phyloP scores from a whole-genome alignment of 2,329 filamentous ascomycete species.

The Fusarium sp. region DNA sequence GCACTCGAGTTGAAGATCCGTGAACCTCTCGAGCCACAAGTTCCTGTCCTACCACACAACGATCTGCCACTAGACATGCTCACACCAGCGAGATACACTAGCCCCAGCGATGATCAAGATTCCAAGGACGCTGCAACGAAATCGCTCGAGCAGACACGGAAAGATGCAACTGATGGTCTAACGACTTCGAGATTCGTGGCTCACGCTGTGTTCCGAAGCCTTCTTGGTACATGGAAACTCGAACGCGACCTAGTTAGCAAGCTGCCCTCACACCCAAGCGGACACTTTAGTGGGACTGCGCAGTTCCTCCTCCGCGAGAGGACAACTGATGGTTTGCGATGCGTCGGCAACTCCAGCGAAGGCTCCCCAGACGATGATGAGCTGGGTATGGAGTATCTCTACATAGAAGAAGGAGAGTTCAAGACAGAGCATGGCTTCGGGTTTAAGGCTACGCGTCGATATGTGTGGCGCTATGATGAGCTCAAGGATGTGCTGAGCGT shows the following conservation, averaged over 20 bases:
- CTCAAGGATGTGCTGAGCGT: constrained; percentile 71
- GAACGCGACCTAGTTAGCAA: constrained; percentile 68
- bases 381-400: constrained; percentile 72
- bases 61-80: constrained; percentile 65
- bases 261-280: constrained; percentile 71
- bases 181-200: constrained; percentile 67
- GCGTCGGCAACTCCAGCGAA: constrained; percentile 41
- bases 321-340: constrained; percentile 65
- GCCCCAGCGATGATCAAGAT: constrained; percentile 54
- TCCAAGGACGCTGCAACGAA: constrained; percentile 55
- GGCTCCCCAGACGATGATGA: constrained; percentile 47
- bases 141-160: constrained; percentile 62
- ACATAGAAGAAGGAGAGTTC: constrained; percentile 76
- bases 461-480: constrained; percentile 79
- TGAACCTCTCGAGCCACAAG: constrained; percentile 45
- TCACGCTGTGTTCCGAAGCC: constrained; percentile 75
- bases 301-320: constrained; percentile 73
- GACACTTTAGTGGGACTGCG: constrained; percentile 74
- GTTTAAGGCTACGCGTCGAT: constrained; percentile 74
- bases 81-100: constrained; percentile 68
- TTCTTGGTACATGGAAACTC: constrained; percentile 78
- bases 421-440: constrained; percentile 66
- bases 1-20: constrained; percentile 66
- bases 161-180: constrained; percentile 58
- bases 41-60: constrained; percentile 56